Evolutionary conservation across 306 rosid genomes (phyloP).

Genomic region (Vigna angularis): DNA sequence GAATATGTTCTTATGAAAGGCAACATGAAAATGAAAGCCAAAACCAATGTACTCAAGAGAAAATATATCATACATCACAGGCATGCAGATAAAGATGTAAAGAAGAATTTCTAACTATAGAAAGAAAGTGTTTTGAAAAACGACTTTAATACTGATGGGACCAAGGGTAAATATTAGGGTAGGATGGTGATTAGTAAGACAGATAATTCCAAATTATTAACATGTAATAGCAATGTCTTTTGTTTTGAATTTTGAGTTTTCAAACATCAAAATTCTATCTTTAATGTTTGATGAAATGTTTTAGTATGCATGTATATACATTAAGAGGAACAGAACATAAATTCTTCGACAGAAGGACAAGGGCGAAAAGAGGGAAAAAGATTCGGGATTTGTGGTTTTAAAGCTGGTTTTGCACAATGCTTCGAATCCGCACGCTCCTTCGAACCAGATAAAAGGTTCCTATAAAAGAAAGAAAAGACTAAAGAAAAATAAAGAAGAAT

Average conservation of each 20-base stretch:
- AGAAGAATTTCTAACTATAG: neutral
- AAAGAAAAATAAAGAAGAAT: neutral
- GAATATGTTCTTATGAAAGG: constrained; percentile 5
- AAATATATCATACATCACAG: neutral
- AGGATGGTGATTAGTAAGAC: too few species aligned
- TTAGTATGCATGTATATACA: too few species aligned
- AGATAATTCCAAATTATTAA: too few species aligned
- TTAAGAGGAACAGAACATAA: too few species aligned
- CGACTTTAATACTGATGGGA: neutral
- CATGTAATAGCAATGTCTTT: too few species aligned
- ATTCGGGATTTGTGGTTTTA: neutral
- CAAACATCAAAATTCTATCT: too few species aligned
- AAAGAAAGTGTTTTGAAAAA: neutral
- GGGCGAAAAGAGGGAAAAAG: neutral
- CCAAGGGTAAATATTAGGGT: neutral
- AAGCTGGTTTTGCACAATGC: neutral
- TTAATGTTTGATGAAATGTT: too few species aligned
- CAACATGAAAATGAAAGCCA: neutral
- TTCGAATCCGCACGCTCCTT: neutral
- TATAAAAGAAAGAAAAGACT: neutral
- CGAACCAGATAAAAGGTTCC: neutral
- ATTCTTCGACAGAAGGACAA: neutral
- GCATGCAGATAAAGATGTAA: neutral
- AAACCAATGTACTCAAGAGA: neutral
- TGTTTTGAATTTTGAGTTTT: too few species aligned